Base-by-base conservation (phyloP, 2,329 filamentous ascomycete species). In the Ceratocystis diversiconidia region DNA sequence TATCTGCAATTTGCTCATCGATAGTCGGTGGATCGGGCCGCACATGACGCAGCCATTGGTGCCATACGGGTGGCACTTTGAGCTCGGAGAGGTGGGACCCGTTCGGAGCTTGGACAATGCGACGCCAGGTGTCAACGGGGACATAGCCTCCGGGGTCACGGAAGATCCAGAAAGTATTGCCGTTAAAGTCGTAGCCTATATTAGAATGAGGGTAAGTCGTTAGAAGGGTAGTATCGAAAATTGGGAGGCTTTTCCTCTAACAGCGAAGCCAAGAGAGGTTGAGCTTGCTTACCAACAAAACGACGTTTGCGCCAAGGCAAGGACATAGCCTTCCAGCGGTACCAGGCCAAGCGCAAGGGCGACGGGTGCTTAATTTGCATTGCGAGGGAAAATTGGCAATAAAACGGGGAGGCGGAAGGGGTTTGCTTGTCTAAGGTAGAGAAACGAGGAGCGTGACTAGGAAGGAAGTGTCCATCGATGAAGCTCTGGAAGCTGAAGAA, bases 131-230 rank as follows among this genome's bases (percentile, higher is more conserved):
- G 43, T 72, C 70, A 59, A 73, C 67, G 65, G 66, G 48, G 19
- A 65, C 32, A 61, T 76, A 74, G 44, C 73, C 70, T 65, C 78
- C 77, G 5, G 74, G 70, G 69, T 85, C 80, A 67, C 79, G 79
- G 74, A 87, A 86, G 71, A 86, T 83, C 84, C 85, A 88, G 76
- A 82, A 88, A 3, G 85, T 86, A 75, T 87, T 87, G 65, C 84
- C 84, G 28, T 82, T 72, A 66, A 87, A 82, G 72, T 88, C 85
- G 70, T 81, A 78, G 69, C 85, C 85, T 87, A 69, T 25, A 19
- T 52, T 43, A 1, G 15, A 28, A 52, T 8, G 48, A 25, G 30
- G 43, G 48, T 1, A 25, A 3, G 22, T 28, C n/a, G 61, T 41
- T 50, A 61, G 41, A 46, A 15, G 32, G 25, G 15, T 41, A 43